These are phyloP conservation scores for Fraxinus paxiana DNA, from an alignment of 305 asterid species.

Conservation along the genomic window DNA sequence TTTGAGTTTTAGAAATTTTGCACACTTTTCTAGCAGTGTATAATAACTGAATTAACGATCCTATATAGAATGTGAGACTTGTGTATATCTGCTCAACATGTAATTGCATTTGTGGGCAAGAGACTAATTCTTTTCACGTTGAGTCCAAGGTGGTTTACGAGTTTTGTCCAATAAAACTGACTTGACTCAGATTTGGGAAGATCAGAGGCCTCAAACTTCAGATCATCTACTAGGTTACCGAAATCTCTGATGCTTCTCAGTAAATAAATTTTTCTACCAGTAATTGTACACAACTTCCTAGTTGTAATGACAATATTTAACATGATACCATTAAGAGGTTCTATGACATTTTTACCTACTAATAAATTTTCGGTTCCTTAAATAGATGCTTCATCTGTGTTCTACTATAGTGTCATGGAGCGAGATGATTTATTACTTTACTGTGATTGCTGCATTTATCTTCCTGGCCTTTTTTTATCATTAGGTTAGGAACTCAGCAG, in stretches of 20 bases:
- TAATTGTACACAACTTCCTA: neutral
- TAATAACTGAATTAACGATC: neutral
- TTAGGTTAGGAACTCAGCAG: conserved; percentile 94
- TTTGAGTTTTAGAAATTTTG: neutral
- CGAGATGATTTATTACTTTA: conserved; percentile 20
- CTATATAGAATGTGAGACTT: neutral
- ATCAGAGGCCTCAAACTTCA: neutral
- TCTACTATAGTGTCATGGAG: conserved; percentile 17
- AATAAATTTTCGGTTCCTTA: conserved; percentile 14
- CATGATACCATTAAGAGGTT: conserved; percentile 3
- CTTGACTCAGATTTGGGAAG: conserved; percentile 9
- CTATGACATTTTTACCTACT: neutral
- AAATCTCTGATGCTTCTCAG: conserved; percentile 2
- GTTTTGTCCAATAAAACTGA: neutral
- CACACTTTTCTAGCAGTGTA: neutral
- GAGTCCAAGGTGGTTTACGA: neutral
- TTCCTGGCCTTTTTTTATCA: conserved; percentile 31
- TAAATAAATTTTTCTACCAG: neutral
- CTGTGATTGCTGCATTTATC: conserved; percentile 11
- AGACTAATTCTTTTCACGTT: conserved; percentile 9
- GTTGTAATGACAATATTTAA: neutral
- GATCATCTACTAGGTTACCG: neutral
- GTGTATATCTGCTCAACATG: neutral
- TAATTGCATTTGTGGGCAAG: conserved; percentile 4
- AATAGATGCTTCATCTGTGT: conserved; percentile 18